Evolutionary conservation across 78 protist genomes (phyloP).

Genomic region (Dictyostelium intermedium): DNA sequence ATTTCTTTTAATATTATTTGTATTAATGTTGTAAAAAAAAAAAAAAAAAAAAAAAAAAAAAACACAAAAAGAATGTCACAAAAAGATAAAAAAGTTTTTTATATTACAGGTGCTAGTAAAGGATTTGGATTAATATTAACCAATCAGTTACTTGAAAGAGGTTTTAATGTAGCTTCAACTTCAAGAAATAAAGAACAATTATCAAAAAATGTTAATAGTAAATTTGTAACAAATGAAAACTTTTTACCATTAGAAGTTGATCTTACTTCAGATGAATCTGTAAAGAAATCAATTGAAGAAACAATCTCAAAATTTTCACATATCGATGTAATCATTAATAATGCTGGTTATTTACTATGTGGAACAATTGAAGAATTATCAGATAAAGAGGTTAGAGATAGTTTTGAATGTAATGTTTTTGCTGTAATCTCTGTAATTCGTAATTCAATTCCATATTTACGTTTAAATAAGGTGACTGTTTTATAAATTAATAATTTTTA

Average conservation of each 20-base stretch:
- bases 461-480: neutral
- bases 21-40: too few relatives aligned
- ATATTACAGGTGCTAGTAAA: neutral
- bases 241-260: slow-evolving; percentile 12
- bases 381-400: neutral
- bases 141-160: neutral
- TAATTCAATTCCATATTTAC: neutral
- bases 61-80: neutral
- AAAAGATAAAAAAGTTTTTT: neutral
- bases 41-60: too few relatives aligned
- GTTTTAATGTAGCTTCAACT: slow-evolving; percentile 23
- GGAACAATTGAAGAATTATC: neutral
- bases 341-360: slow-evolving; percentile 25
- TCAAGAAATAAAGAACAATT: slow-evolving; percentile 14
- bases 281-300: slow-evolving; percentile 9
- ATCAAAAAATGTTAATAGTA: neutral
- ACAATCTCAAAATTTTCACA: neutral
- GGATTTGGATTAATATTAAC: slow-evolving; percentile 1
- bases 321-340: slow-evolving; percentile 45
- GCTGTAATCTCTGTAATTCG: neutral
- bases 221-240: neutral
- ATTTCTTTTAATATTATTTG: too few relatives aligned
- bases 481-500: too few relatives aligned
- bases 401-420: slow-evolving; percentile 42
- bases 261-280: neutral